Base-by-base conservation (phyloP, 176 grass and related monocot genomes). In the Sorghum bicolor region DNA sequence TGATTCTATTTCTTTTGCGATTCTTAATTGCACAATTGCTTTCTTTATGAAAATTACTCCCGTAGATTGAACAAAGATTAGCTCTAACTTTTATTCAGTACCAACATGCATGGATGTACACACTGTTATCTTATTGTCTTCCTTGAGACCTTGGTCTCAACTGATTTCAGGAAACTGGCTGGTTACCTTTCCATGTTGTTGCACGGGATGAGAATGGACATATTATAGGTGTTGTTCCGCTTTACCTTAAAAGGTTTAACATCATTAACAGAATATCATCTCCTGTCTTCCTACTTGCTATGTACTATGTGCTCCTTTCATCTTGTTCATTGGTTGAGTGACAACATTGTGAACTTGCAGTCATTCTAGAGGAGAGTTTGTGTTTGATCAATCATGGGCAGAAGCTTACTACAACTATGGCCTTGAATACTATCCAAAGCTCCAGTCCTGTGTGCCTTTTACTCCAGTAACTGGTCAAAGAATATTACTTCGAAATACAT, bases 231-330 rank as follows among this genome's bases (percentile, higher is more conserved):
- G 96, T 95, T 87, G 93, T 98, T 92, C 96, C 96, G 3, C 93
- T 98, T 93, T 98, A 98, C 88, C 87, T 95, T 69, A 98, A 98
- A 93, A 98, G 96, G 96, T 98, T 88, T 87, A 80, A 67, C 81
- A 78, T 85, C 81, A 52, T 72, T 81, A 73, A 82, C 74, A 85
- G 8, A 70, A 77, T 85, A 67, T 22, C 47, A 78, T 44, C 13
- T 73, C 65, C 10, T 60, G 41, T 43, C 72, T 90, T 45, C 20
- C 66, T 86, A 80, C 36, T 45, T 83, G 25, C 3, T 45, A 34
- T 80, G 48, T 85, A 76, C 34, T 16, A 10, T 72, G 30, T 72
- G 19, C 13, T 81, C 41, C 29, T 55, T 80, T 77, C 62, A 60
- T 80, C 34, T 29, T 68, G 2, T 83, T 76, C n/a, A 67, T 65